phyloP scores from a whole-genome alignment of 371 early-diverging fungal species.

The Choanephora cucurbitarum region DNA sequence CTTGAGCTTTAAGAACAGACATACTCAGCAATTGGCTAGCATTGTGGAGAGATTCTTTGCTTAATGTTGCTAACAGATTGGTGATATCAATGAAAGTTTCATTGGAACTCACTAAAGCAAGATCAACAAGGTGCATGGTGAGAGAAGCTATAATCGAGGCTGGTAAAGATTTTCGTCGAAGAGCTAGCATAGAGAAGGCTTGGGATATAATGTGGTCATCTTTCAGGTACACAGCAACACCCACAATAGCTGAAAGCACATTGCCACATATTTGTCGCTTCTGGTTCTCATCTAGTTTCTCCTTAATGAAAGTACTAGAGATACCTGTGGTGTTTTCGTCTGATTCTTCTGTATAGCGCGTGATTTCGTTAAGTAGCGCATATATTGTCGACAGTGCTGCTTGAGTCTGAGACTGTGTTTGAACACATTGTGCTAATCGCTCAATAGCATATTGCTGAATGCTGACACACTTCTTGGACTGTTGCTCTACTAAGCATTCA shows the following conservation, averaged over 20 bases:
- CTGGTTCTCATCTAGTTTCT: conserved; percentile 46
- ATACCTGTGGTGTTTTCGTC: conserved; percentile 26
- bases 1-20: conserved; percentile 41
- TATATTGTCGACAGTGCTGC: conserved; percentile 60
- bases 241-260: conserved; percentile 63
- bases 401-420: conserved; percentile 19
- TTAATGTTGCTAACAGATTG: conserved; percentile 49
- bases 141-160: conserved; percentile 52
- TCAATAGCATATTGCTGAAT: conserved; percentile 60
- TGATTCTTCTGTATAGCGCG: conserved; percentile 41
- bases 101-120: conserved; percentile 60
- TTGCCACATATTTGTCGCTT: conserved; percentile 60
- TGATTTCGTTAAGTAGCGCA: conserved; percentile 56
- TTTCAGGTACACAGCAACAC: conserved; percentile 61
- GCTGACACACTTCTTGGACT: conserved; percentile 21
- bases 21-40: conserved; percentile 51
- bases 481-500: conserved; percentile 33
- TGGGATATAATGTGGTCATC: conserved; percentile 64
- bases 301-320: conserved; percentile 30
- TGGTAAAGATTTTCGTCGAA: conserved; percentile 57
- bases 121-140: conserved; percentile 57
- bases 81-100: conserved; percentile 55
- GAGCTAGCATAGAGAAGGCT: conserved; percentile 62
- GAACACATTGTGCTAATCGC: conserved; percentile 63
- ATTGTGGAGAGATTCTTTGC: conserved; percentile 46